Base-by-base conservation (phyloP, 169 alveolate species). In the Plasmodium chabaudi region DNA sequence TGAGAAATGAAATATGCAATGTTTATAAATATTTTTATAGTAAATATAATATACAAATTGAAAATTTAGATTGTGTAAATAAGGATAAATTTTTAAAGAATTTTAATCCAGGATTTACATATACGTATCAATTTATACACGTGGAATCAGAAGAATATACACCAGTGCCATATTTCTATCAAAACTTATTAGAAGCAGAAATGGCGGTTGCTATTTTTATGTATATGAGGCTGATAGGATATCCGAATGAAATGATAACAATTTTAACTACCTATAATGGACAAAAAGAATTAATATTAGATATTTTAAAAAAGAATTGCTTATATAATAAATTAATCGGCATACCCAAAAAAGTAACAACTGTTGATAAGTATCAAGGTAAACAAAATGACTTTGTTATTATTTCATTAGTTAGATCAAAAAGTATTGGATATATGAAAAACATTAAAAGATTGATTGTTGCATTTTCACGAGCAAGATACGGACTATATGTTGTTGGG, bases 141-240 rank as follows among this genome's bases (percentile, higher is more conserved):
- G 98, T 97, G 1, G 95, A 93, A 73, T 94, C 94, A 51, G 95
- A 93, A 1, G 99, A 97, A 89, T 94, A 95, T 49, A 72, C 95
- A 5, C 98, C 98, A 44, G 88, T 94, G 23, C 97, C 98, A 15
- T 92, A 96, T 93, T 96, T 95, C 79, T 97, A 93, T 92, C 98
- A 97, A 93, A 97, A 97, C 87, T 87, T 96, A 87, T 97, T 96
- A 27, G 99, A 97, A 88, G 99, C 99, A 0, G 98, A 97, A 92
- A 95, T 88, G 90, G 94, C 95, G 59, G 98, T 97, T 51, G 97
- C 98, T 10, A 86, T 96, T 61, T 97, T 92, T 93, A 96, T 96
- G 97, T 96, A 94, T 90, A 96, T 97, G 98, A 95, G 99, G 13
- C 87, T 96, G 25, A 68, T 96, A 53, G 98, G 98, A 7, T 95